Evolutionary conservation across 2,329 filamentous ascomycete species (phyloP).

Genomic region (Neophaeococcomyces mojaviensis): DNA sequence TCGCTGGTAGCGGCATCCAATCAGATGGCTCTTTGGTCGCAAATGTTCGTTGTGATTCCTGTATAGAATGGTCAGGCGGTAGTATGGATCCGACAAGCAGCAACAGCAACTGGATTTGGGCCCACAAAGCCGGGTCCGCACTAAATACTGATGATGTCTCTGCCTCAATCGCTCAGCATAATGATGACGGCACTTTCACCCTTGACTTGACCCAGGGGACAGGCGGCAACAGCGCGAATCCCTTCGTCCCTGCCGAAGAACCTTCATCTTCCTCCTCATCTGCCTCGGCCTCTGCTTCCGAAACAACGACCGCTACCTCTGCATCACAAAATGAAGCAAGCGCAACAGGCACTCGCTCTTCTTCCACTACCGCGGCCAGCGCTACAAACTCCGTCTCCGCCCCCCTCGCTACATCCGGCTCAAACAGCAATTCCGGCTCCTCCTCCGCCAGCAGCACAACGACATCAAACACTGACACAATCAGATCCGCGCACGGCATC

Average conservation of each 20-base stretch:
- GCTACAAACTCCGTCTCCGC: constrained; percentile 14
- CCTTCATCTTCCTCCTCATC: constrained; percentile 4
- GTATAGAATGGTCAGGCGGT: constrained; percentile 46
- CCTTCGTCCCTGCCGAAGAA: constrained; percentile 23
- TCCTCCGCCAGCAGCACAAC: neutral
- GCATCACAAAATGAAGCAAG: constrained; percentile 1
- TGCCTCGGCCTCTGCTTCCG: neutral
- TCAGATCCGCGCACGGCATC: constrained; percentile 27
- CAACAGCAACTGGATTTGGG: constrained; percentile 46
- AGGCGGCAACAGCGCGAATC: constrained; percentile 38
- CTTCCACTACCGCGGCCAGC: constrained; percentile 4
- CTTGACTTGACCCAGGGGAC: constrained; percentile 44
- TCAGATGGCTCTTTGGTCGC: constrained; percentile 46
- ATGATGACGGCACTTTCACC: constrained; percentile 33
- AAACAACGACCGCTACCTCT: constrained; percentile 6
- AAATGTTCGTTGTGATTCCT: constrained; percentile 51
- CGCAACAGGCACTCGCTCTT: constrained; percentile 1
- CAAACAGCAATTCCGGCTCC: constrained; percentile 7
- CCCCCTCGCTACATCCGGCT: constrained; percentile 5
- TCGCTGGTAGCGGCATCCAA: constrained; percentile 47
- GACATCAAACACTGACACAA: constrained; percentile 8
- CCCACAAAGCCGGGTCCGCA: constrained; percentile 38
- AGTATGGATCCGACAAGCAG: constrained; percentile 41
- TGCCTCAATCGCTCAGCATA: constrained; percentile 41
- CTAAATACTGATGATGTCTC: constrained; percentile 41